Conservation (phyloP, 176 grass and related monocot genomes). For the Oryza meridionalis region DNA sequence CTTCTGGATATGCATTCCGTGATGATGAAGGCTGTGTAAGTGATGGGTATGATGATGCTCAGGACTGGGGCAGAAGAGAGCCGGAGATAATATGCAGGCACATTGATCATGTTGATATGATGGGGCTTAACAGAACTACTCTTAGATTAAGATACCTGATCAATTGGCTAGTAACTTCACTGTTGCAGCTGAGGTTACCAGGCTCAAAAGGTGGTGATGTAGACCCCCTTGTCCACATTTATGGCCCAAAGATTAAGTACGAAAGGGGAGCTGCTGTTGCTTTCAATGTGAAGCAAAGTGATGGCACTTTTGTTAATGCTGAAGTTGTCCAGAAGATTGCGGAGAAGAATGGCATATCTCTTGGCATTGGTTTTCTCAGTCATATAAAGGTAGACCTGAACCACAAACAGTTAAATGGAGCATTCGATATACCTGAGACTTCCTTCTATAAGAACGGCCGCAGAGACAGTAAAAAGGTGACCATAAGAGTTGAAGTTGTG, state of each 20-base stretch:
- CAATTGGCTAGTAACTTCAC: conserved; percentile 94
- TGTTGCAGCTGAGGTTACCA: conserved; percentile 80
- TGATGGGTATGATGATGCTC: conserved; percentile 73
- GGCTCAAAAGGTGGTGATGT: conserved; percentile 54
- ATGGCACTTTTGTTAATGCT: conserved; percentile 66
- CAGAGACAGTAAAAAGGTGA: conserved; percentile 70
- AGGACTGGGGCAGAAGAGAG: conserved; percentile 86
- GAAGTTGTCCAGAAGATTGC: conserved; percentile 97
- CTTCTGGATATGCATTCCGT: conserved; percentile 56
- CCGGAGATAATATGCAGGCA: conserved; percentile 95
- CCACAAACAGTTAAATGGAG: conserved; percentile 65
- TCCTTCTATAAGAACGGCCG: conserved; percentile 61
- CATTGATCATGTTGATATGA: conserved; percentile 94
- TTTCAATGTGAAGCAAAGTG: conserved; percentile 90
- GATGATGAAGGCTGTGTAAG: conserved; percentile 57
- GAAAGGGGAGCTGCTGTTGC: conserved; percentile 97
- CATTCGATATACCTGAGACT: conserved; percentile 51
- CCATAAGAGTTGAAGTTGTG: conserved; percentile 84
- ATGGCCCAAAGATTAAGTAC: conserved; percentile 99
- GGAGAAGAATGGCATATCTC: conserved; percentile 84
- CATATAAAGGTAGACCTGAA: conserved; percentile 77
- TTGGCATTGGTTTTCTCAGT: conserved; percentile 92
- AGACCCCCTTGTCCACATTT: conserved; percentile 75
- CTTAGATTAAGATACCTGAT: conserved; percentile 90
- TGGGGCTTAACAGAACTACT: conserved; percentile 97